Evolutionary conservation across 177 flowering plant species (phyloP).

Genomic region (Vitis hybrid): DNA sequence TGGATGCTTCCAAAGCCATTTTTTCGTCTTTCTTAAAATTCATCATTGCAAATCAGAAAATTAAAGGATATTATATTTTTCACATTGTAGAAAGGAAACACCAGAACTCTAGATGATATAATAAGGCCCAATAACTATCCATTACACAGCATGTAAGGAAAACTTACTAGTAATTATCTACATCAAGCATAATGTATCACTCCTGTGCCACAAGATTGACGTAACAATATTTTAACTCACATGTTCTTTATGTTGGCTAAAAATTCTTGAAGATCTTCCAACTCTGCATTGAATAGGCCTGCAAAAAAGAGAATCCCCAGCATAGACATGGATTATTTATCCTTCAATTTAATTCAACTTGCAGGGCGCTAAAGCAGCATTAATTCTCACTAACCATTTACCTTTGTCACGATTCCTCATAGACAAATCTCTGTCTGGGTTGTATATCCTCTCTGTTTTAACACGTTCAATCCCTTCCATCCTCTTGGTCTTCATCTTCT

Average conservation of each 20-base stretch:
- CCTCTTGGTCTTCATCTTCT: slow-evolving; percentile 36
- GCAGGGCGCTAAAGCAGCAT: neutral
- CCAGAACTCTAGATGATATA: neutral
- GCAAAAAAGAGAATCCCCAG: slow-evolving; percentile 9
- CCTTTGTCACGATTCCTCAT: slow-evolving; percentile 22
- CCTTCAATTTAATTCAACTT: no score
- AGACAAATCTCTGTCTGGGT: slow-evolving; percentile 16
- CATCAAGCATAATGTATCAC: neutral
- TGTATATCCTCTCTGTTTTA: slow-evolving; percentile 25
- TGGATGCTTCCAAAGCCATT: neutral
- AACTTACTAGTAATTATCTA: neutral
- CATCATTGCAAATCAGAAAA: neutral
- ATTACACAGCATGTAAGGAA: neutral
- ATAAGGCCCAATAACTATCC: neutral
- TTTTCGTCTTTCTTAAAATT: neutral
- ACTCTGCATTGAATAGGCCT: slow-evolving; percentile 31
- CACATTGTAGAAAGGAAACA: neutral
- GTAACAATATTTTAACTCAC: slow-evolving; percentile 7
- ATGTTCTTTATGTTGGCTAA: slow-evolving; percentile 31
- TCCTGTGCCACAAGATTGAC: neutral
- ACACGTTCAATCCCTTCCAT: slow-evolving; percentile 22
- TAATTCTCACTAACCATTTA: neutral
- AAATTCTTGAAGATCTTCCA: slow-evolving; percentile 42
- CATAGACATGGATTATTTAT: neutral
- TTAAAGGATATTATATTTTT: neutral